Evolutionary conservation across 2,329 filamentous ascomycete genomes (phyloP).

Genomic region (Botryotinia globosa): DNA sequence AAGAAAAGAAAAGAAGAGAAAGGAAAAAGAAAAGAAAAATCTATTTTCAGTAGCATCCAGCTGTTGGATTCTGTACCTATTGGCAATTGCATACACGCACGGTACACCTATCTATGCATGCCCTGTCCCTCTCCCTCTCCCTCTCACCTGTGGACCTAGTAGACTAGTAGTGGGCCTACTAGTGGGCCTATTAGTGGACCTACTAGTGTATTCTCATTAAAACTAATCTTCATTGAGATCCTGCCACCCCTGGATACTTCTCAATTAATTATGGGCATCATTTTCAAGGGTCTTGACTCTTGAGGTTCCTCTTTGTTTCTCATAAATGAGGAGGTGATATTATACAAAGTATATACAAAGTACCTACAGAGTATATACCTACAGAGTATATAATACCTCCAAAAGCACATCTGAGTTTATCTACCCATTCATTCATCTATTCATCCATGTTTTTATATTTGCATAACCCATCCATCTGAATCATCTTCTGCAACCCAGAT

Average conservation of each 20-base stretch:
- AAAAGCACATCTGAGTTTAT: no score
- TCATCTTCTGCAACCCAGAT: no score
- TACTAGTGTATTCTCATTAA: background rate
- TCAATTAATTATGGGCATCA: background rate
- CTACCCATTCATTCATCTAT: no score
- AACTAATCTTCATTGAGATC: background rate
- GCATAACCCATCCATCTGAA: no score
- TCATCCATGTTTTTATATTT: no score
- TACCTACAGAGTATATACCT: no score
- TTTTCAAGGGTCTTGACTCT: background rate
- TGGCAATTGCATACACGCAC: background rate
- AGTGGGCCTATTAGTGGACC: background rate
- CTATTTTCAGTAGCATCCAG: slow-evolving; percentile 4
- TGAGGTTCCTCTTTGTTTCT: background rate
- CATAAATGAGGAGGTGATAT: background rate
- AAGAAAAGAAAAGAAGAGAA: background rate
- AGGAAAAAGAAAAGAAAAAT: background rate
- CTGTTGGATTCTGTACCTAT: background rate
- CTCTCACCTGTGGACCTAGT: background rate
- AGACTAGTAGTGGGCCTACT: background rate
- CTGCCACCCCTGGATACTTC: no score
- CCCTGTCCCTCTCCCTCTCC: no score
- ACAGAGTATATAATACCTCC: no score
- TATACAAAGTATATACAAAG: no score
- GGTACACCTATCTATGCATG: background rate